Evolutionary conservation across 495 filamentous ascomycete species (phyloP), one percentile per base, ranked within the genome.

Genomic region (Podospora tetraspora): DNA sequence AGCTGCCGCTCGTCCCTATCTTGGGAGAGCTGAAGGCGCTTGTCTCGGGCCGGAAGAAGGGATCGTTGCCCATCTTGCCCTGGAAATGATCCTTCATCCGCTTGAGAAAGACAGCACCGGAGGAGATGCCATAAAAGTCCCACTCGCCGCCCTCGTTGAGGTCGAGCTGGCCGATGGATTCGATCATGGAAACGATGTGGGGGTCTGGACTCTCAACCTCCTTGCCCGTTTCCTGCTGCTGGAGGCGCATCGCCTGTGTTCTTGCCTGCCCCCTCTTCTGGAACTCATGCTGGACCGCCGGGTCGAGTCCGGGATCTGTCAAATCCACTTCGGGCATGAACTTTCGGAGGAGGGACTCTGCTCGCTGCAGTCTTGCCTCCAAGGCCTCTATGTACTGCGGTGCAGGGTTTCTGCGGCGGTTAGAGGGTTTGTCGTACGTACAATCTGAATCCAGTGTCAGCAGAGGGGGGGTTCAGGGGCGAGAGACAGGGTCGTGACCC

Each of bases 391-490:
- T 91, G 77, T 97, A 96, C 76, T 97, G 92, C 52, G 95, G 95
- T 32, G 93, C 90, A 37, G 95, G 94, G 74, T 97, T 99, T 73
- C 95, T 91, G 72, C 94, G 86, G 63, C 95, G 88, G 76, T 97
- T 97, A 34, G 95, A 98, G 19, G 95, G 95, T 73, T 99, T 96
- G 72, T 99, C 96, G 80, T 97, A 98, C 5, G 95, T 96, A 78
- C 95, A 99, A 68, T 98, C 95, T 99, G 13, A 21, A 21, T 60
- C 61, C 27, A 32, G 57, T 11, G 74, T 84, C 71, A 85, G 81
- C 68, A 66, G 74, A 64, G 62, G 69, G 60, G 34, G 57, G 9
- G 37, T 8, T 19, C 25, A 23, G 24, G 29, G n/a, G 23, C 29
- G 23, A 21, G 59, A 52, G 61, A 57, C 8, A 16, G 65, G 62